Base-by-base conservation (phyloP, 768 basidiomycete species). In the Glaciozyma antarctica region DNA sequence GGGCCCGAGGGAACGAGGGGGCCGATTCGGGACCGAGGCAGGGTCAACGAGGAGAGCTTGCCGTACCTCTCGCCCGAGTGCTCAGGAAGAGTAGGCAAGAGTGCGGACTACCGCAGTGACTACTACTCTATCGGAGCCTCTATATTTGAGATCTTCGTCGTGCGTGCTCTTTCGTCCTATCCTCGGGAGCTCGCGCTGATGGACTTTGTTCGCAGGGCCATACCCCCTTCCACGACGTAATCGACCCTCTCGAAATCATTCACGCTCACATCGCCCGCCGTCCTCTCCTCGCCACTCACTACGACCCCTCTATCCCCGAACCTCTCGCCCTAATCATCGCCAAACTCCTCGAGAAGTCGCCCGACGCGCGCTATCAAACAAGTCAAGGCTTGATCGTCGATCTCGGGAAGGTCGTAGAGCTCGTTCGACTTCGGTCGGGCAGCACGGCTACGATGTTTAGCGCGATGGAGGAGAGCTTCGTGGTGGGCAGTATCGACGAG, bases 41-140 rank as follows among this genome's bases (percentile, higher is more conserved):
- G 38, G 51, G 63, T 69, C 64, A 69, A 63, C 44, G 68, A 69
- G 64, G 68, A 69, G 38, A 43, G 43, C 4, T 49, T 69, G 10
- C 68, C 68, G 0, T 70, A 66, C 52, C 59, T 70, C 26, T 65
- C 69, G 34, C 69, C 69, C 13, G 69, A 70, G 34, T 63, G 62
- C 22, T 55, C 62, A 0, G 69, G 69, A 0, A 51, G 69, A 10
- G 53, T 70, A 0, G 65, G 60, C 26, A 49, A 41, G 47, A 22
- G 26, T 6, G 62, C 63, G 2, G 69, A 64, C 52, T 60, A 58
- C 10, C 49, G 65, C 2, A 47, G 53, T 24, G 65, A 66, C 43
- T 64, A 45, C 60, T 70, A 70, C 32, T 55, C 62, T 21, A 34
- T 70, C 34, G 69, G 69, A 26, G 65, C 62, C 10, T 60, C 62